Evolutionary conservation across 2,329 filamentous ascomycete species (phyloP).

Genomic region (Cordyceps tenuipes): DNA sequence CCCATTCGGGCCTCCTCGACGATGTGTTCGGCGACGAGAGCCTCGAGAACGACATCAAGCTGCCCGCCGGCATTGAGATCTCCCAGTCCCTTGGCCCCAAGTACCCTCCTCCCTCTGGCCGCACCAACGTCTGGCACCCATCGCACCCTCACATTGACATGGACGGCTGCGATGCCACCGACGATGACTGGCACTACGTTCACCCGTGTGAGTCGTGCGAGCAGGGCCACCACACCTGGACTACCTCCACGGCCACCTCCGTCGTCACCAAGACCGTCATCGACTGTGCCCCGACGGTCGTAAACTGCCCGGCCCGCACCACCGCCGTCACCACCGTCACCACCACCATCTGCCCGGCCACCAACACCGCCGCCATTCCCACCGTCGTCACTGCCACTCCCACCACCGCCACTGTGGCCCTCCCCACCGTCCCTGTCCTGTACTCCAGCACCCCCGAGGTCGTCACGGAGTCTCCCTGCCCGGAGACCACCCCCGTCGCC

Average conservation of each 20-base stretch:
- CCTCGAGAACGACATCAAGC: constrained; percentile 5
- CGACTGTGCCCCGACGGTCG: constrained; percentile 28
- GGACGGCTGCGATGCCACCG: constrained; percentile 27
- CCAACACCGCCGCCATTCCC: constrained; percentile 15
- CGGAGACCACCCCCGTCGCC: constrained; percentile 8
- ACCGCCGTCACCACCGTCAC: constrained; percentile 31
- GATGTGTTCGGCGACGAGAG: neutral
- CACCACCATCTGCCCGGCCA: constrained; percentile 38
- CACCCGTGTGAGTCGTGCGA: constrained; percentile 23
- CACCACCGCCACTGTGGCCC: neutral
- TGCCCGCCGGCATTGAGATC: constrained; percentile 10
- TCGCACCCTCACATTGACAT: constrained; percentile 27
- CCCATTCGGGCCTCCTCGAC: neutral
- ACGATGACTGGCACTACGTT: constrained; percentile 29
- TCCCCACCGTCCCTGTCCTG: neutral
- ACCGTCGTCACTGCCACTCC: constrained; percentile 31
- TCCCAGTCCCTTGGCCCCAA: constrained; percentile 14
- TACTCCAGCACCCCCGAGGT: neutral
- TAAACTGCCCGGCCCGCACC: constrained; percentile 31
- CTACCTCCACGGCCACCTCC: constrained; percentile 33
- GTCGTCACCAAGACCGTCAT: constrained; percentile 31
- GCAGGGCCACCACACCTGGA: constrained; percentile 27
- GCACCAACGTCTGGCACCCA: constrained; percentile 29
- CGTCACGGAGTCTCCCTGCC: neutral
- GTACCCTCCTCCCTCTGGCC: constrained; percentile 18